Evolutionary conservation across 495 filamentous ascomycete genomes (phyloP), one percentile per base, ranked within the genome.

Genomic region (Lepidopterella palustris): DNA sequence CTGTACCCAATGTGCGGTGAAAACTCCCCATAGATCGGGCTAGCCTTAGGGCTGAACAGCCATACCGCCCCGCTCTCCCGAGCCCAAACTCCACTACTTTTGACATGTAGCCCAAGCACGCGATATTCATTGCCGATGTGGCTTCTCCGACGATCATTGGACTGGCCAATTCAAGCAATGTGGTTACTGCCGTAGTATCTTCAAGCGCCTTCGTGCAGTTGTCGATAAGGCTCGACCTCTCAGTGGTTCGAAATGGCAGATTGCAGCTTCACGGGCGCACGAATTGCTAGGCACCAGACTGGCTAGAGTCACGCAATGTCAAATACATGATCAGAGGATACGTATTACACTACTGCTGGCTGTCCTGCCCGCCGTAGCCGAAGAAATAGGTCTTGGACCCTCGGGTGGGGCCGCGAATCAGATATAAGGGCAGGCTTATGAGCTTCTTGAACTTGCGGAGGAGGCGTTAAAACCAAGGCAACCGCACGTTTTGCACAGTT

Each of bases 381-480:
- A 65, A 61, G 63, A 29, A 32, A 29, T 61, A 59, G 49, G 58
- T 39, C 59, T 42, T 54, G 42, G 23, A 23, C 18, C 18, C 27
- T 39, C 18, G 20, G 39, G 51, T 51, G 55, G 49, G 51, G 48
- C 63, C 42, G 35, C 63, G 58, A 65, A 65, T 65, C 54, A 65
- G 45, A 47, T 48, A 32, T 45, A 50, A 29, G 27, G 18, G 26
- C 20, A 28, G 27, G 26, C 42, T 25, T 58, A 39, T 52, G 45
- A 25, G 21, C 47, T 40, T 24, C 13, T 26, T 53, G 21, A 49
- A 31, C 39, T 49, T 42, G 49, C 54, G 57, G 55, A 61, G 55
- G 59, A 65, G 63, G 63, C 63, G 58, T 60, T 35, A 26, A n/a
- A 50, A 29, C 18, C 54, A 59, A 65, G 63, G 58, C 63, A 65